These are phyloP conservation scores for Haematococcus sp. DNA, from an alignment of 139 green algal genomes.

Conservation along the genomic window DNA sequence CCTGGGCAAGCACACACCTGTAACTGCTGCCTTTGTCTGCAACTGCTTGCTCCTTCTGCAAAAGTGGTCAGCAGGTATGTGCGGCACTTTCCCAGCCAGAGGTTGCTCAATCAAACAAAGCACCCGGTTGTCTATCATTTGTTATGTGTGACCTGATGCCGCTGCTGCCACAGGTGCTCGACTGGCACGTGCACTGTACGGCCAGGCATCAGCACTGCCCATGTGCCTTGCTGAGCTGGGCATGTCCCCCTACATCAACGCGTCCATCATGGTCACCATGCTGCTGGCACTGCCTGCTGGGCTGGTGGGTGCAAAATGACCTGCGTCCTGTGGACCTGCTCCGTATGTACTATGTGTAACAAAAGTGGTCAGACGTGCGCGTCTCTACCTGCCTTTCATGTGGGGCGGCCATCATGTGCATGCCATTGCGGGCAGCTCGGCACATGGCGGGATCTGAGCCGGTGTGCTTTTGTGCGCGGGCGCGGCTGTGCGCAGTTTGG, in stretches of 20 bases:
- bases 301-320: neutral
- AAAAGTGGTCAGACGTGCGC: too few species aligned
- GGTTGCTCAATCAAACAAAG: neutral
- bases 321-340: neutral
- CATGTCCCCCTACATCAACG: slow-evolving; percentile 61
- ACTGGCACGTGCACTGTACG: slow-evolving; percentile 49
- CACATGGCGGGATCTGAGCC: too few species aligned
- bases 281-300: slow-evolving; percentile 26
- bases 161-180: slow-evolving; percentile 34
- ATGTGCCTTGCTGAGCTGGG: slow-evolving; percentile 58
- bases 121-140: too few species aligned
- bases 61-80: neutral
- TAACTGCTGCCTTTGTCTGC: neutral
- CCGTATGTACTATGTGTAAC: neutral
- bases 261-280: slow-evolving; percentile 47
- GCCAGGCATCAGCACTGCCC: slow-evolving; percentile 46
- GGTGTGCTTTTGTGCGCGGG: too few species aligned
- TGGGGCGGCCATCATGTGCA: too few species aligned
- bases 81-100: neutral
- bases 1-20: neutral
- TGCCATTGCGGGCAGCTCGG: too few species aligned
- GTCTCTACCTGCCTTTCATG: too few species aligned
- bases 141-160: neutral
- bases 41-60: neutral
- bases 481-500: too few species aligned